A percentile compares a stretch with the other conserved stretches of the same genome.
Conservation (phyloP, 495 filamentous ascomycete genomes). For the Daldinia vernicosa region DNA sequence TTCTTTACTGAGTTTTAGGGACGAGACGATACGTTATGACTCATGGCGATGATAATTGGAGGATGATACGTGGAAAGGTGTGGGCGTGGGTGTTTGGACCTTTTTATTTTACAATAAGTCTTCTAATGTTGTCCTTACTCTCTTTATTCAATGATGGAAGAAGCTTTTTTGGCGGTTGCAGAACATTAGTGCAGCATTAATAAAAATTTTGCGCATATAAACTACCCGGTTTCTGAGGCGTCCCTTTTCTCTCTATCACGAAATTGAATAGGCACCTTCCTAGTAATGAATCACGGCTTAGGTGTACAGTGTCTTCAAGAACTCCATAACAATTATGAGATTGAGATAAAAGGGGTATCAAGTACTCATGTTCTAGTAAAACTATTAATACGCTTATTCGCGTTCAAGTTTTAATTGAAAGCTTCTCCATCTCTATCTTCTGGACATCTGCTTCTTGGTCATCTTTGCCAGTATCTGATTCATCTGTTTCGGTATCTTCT, state of each 20-base stretch:
- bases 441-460: slow-evolving; percentile 10
- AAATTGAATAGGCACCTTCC: not conserved
- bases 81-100: slow-evolving; percentile 24
- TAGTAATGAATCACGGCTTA: not conserved
- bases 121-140: slow-evolving; percentile 32
- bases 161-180: slow-evolving; percentile 38
- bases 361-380: not conserved
- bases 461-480: slow-evolving; percentile 9
- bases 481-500: slow-evolving; percentile 24
- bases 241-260: not conserved
- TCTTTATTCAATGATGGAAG: slow-evolving; percentile 17
- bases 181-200: slow-evolving; percentile 40
- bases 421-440: slow-evolving; percentile 20
- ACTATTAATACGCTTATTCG: slow-evolving; percentile 16
- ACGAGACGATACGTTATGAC: slow-evolving; percentile 41
- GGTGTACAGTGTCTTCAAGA: not conserved
- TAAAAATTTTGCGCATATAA: slow-evolving; percentile 29
- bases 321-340: not conserved
- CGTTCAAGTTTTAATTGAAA: slow-evolving; percentile 34
- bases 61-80: slow-evolving; percentile 36
- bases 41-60: slow-evolving; percentile 34
- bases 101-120: slow-evolving; percentile 43
- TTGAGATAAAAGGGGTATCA: slow-evolving; percentile 31
- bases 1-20: slow-evolving; percentile 33
- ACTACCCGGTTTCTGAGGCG: not conserved